Evolutionary conservation across 108 stramenopile genomes (phyloP), one percentile per base, ranked within the genome.

Genomic region (Chaetoceros muelleri): DNA sequence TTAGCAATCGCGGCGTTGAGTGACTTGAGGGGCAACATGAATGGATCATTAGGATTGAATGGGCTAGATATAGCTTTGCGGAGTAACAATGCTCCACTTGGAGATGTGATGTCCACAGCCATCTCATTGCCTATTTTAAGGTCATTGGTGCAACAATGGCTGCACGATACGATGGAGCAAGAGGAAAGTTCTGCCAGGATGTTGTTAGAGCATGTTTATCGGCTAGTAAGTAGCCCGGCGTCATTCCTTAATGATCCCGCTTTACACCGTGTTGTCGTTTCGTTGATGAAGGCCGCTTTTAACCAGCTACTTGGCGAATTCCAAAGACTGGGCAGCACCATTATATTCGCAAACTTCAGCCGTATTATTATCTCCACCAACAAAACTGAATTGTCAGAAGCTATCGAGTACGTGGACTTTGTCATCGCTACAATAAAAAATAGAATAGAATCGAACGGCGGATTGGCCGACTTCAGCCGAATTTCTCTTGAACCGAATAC

Each of bases 321-420:
- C n/a, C 92, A 94, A 52, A 80, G 93, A 27, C 70, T 98, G 51
- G 99, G 97, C 16, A 93, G 90, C 21, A 69, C 79, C n/a, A 85
- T 99, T 26, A 81, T 99, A 17, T 77, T 73, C 60, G 99, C 95
- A 18, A 76, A 85, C 52, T 96, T 96, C 62, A 72, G 90, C 54
- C 72, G 81, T 57, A 85, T 99, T 34, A 81, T 93, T 18, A 80
- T 99, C 46, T 89, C 90, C 20, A 99, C 97, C 2, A 89, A 87
- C 71, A 97, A 97, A 68, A 75, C 72, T 19, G 57, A 64, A 31
- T 71, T 92, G 19, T 71, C 55, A 8, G 83, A 89, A 44, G 97
- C 96, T 3, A 70, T 70, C 44, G 95, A 96, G 58, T 95, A 97
- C 60, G 71, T 95, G 5, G 80, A 90, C 30, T 96, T 97, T 74